Percentiles rank a stretch among this genome's conserved stretches.
phyloP scores from a whole-genome alignment of 257 asterid species.

The Penstemon barbatus region DNA sequence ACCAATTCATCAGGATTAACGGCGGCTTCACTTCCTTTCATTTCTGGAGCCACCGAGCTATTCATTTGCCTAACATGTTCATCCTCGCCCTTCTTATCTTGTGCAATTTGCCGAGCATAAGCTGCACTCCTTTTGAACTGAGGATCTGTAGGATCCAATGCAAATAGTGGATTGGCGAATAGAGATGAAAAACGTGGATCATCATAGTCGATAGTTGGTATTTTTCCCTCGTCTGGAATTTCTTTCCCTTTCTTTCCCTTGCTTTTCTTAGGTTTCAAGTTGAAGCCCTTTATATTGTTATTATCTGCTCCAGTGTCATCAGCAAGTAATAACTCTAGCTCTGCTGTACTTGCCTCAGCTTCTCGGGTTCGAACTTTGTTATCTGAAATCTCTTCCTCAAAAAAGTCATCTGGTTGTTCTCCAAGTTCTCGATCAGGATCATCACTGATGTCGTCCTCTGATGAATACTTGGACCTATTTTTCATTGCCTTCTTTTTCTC shows the following conservation, averaged over 20 bases:
- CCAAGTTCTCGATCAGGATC: slow-evolving; percentile 49
- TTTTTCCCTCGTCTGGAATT: slow-evolving; percentile 53
- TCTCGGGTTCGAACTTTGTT: slow-evolving; percentile 36
- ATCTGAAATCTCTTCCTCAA: slow-evolving; percentile 55
- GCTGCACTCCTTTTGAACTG: slow-evolving; percentile 77
- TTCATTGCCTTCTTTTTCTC: slow-evolving; percentile 75
- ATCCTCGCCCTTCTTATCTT: slow-evolving; percentile 25
- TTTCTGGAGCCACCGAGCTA: slow-evolving; percentile 22
- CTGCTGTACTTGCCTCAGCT: slow-evolving; percentile 75
- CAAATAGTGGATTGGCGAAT: slow-evolving; percentile 58
- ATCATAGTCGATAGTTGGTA: slow-evolving; percentile 55
- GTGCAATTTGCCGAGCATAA: slow-evolving; percentile 45
- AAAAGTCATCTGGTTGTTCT: slow-evolving; percentile 75
- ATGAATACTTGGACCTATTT: slow-evolving; percentile 57
- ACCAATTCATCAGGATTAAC: slow-evolving; percentile 20
- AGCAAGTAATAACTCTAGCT: slow-evolving; percentile 83
- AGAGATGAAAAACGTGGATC: slow-evolving; percentile 81
- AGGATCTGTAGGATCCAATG: slow-evolving; percentile 97
- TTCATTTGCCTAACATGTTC: slow-evolving; percentile 22
- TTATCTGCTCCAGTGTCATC: slow-evolving; percentile 62
- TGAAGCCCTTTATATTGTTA: slow-evolving; percentile 70
- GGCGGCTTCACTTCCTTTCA: slow-evolving; percentile 19
- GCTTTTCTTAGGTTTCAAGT: slow-evolving; percentile 61
- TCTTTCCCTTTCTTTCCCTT: slow-evolving; percentile 71
- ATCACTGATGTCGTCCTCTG: slow-evolving; percentile 60